These are phyloP conservation scores for Eimeria tenella DNA, from an alignment of 169 alveolate species.

Conservation along the genomic window DNA sequence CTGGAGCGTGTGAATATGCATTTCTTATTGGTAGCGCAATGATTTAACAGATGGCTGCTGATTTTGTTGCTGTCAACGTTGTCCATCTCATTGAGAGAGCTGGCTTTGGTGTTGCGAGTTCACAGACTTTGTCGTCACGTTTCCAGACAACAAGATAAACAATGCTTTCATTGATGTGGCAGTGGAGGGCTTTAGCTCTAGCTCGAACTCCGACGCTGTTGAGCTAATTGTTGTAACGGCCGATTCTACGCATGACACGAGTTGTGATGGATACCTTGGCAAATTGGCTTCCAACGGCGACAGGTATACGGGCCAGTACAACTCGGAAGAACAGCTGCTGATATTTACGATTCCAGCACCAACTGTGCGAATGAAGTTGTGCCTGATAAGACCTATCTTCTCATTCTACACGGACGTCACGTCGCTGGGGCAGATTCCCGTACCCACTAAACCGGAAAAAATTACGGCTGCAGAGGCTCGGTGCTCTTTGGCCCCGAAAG, in stretches of 20 bases:
- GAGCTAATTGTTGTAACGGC: background rate
- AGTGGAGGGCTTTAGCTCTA: slow-evolving; percentile 8
- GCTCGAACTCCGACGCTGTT: background rate
- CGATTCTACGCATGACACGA: background rate
- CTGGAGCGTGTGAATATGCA: too few relatives aligned
- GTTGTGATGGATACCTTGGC: background rate
- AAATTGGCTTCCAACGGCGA: background rate
- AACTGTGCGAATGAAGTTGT: slow-evolving; percentile 23
- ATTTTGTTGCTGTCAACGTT: too few relatives aligned
- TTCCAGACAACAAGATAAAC: slow-evolving; percentile 33
- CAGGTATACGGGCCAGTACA: background rate
- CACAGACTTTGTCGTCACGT: background rate
- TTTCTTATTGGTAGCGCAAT: too few relatives aligned
- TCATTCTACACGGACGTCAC: background rate
- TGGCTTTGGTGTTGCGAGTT: slow-evolving; percentile 5
- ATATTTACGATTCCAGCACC: slow-evolving; percentile 48
- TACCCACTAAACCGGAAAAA: slow-evolving; percentile 14
- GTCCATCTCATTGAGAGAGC: too few relatives aligned
- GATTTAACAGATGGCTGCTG: too few relatives aligned
- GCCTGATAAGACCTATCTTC: background rate
- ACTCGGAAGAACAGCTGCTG: background rate
- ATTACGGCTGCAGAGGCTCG: slow-evolving; percentile 30
- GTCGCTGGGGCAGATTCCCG: slow-evolving; percentile 33
- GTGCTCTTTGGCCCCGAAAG: slow-evolving; percentile 42
- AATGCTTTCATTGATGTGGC: background rate